Base-by-base conservation (phyloP, 1,284 basidiomycete species). In the Leccinum solheimii region DNA sequence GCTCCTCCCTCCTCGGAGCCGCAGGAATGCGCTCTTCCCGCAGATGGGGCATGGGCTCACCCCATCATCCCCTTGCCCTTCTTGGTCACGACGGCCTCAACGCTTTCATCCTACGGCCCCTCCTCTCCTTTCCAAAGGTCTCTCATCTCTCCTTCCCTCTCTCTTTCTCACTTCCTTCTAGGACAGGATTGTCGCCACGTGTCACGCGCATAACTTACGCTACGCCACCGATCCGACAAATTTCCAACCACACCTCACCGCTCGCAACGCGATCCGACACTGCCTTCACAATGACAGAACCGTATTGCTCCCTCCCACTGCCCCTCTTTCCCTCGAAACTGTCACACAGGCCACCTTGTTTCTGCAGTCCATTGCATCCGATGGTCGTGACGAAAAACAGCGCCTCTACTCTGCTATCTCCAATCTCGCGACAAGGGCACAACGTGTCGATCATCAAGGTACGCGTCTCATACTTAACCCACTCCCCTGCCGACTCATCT, bases 151-250 rank as follows among this genome's bases (percentile, higher is more conserved):
- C 43, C 19, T 61, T 27, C 21, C 52, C 16, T 10, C 49, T 5
- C 54, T 34, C 21, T 38, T 64, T 38, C 53, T 55, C 50, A 66
- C 60, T 51, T 45, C 57, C 11, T 62, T 50, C 11, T 56, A 93
- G 91, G 86, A 88, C 58, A 84, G 90, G 62, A 82, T 92, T 27
- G 74, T 92, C 2, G 87, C 87, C 7, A 93, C 91, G 0, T 92
- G 91, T 64, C 80, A 86, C 57, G 82, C 76, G 8, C 77, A 90
- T 63, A 69, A 74, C 1, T 71, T 92, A 16, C 76, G 81, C 57
- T 93, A 87, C 71, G 79, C 87, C 43, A 76, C 77, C 23, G 91
- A 93, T 68, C 73, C 76, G 2, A 88, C 89, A 9, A 93, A 93
- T 70, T 85, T 86, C 60, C 86, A 91, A 66, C 88, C 91, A 2